Evolutionary conservation across 176 grass and related monocot species (phyloP).

Genomic region (Triticum urartu): DNA sequence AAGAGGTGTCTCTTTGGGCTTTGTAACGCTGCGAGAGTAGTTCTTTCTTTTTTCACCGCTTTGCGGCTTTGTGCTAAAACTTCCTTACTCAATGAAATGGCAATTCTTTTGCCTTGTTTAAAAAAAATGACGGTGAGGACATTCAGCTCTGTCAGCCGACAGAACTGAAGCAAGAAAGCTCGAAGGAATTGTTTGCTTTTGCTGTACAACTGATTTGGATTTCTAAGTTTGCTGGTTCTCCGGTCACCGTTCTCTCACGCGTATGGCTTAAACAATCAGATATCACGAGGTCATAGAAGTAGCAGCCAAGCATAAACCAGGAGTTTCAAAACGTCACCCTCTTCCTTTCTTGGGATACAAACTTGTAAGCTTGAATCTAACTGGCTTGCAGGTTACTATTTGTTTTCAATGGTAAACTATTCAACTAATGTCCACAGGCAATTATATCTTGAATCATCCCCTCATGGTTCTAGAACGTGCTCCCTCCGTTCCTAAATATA

Average conservation of each 20-base stretch:
- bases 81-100: too few relatives aligned
- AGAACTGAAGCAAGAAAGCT: neutral
- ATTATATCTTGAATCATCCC: neutral
- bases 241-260: neutral
- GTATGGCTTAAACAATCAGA: neutral
- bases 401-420: neutral
- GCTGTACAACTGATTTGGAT: neutral
- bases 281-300: neutral
- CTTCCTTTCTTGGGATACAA: neutral
- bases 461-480: neutral
- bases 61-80: too few relatives aligned
- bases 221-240: neutral
- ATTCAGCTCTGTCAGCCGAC: neutral
- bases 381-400: neutral
- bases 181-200: neutral
- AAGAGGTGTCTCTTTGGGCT: too few relatives aligned
- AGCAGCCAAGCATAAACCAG: neutral
- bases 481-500: too few relatives aligned
- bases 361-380: neutral
- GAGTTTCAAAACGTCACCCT: neutral
- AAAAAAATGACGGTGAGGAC: neutral
- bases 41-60: too few relatives aligned
- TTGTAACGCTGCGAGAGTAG: too few relatives aligned
- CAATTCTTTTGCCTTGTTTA: too few relatives aligned
- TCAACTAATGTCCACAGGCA: neutral